Evolutionary conservation across 495 filamentous ascomycete species (phyloP).

Genomic region (Lasiosphaeria ovina): DNA sequence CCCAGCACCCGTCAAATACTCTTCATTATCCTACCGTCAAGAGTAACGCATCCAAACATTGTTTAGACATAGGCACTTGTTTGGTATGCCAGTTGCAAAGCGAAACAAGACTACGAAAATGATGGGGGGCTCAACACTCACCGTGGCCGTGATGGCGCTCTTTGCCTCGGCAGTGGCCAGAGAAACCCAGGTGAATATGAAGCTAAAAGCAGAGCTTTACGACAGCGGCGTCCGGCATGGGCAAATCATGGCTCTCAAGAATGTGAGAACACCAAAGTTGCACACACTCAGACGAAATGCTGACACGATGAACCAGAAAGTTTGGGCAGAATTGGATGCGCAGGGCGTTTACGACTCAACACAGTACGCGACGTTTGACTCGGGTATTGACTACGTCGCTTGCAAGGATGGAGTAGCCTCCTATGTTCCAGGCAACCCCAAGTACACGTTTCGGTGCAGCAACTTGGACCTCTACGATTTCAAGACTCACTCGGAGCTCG

Average conservation of each 20-base stretch:
- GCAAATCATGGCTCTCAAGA: conserved; percentile 46
- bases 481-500: conserved; percentile 46
- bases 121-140: background rate
- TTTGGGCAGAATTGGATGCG: conserved; percentile 35
- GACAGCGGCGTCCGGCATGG: conserved; percentile 47
- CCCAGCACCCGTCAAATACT: too few relatives aligned
- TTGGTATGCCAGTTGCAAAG: background rate
- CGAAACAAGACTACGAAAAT: background rate
- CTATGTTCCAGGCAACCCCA: conserved; percentile 41
- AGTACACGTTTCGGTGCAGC: conserved; percentile 51
- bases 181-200: conserved; percentile 29
- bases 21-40: background rate
- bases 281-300: background rate
- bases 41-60: background rate
- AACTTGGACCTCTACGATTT: conserved; percentile 56
- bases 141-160: conserved; percentile 35
- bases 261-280: conserved; percentile 23
- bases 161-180: conserved; percentile 32
- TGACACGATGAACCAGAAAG: conserved; percentile 17
- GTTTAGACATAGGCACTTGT: background rate
- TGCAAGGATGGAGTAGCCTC: conserved; percentile 49
- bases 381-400: conserved; percentile 25
- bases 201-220: conserved; percentile 34
- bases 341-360: conserved; percentile 39
- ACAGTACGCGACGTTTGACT: conserved; percentile 34